phyloP scores from a whole-genome alignment of 2,329 filamentous ascomycete species.

The Exophiala sp. region DNA sequence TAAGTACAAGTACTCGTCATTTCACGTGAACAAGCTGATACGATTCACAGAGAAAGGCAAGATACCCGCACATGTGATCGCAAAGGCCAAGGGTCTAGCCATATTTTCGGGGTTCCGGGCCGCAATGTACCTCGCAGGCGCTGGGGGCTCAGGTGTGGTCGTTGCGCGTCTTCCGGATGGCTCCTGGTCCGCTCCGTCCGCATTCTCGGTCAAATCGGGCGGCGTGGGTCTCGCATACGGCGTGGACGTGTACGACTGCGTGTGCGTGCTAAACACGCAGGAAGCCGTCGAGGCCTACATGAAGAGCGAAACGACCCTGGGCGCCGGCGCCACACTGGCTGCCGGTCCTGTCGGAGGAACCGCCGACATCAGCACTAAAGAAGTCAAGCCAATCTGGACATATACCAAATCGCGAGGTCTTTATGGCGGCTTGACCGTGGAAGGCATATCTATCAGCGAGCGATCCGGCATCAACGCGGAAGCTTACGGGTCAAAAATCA shows the following conservation, averaged over 20 bases:
- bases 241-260: constrained; percentile 18
- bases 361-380: constrained; percentile 7
- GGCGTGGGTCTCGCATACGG: constrained; percentile 14
- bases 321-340: constrained; percentile 8
- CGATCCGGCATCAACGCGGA: constrained; percentile 7
- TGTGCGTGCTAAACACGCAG: constrained; percentile 21
- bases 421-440: constrained; percentile 17
- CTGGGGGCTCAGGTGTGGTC: constrained; percentile 16
- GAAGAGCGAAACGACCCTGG: constrained; percentile 7
- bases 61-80: constrained; percentile 18
- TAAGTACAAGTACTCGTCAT: not conserved
- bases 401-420: constrained; percentile 19
- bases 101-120: constrained; percentile 18
- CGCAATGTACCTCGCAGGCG: constrained; percentile 19
- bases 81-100: constrained; percentile 16
- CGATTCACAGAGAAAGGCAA: constrained; percentile 4
- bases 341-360: constrained; percentile 17
- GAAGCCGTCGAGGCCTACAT: constrained; percentile 13
- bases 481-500: constrained; percentile 10
- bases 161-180: constrained; percentile 19
- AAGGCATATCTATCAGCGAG: constrained; percentile 15
- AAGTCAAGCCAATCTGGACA: constrained; percentile 17
- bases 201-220: constrained; percentile 12
- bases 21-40: not conserved
- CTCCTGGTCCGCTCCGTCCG: constrained; percentile 16